Evolutionary conservation across 495 filamentous ascomycete species (phyloP).

Genomic region (Cudoniella acicularis): DNA sequence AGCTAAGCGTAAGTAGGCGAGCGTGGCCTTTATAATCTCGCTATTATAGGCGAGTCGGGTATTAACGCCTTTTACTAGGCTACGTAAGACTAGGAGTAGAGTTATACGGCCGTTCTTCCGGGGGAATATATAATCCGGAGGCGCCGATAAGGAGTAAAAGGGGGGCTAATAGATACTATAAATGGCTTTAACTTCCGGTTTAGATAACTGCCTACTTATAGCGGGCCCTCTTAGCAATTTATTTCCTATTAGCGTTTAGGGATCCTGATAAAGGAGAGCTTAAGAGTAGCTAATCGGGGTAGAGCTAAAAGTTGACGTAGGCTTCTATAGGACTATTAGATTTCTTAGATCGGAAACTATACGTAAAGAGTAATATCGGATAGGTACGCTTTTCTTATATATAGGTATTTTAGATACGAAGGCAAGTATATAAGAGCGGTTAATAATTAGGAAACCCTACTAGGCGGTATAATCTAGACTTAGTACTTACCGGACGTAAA

Average conservation of each 20-base stretch:
- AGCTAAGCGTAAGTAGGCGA: not conserved
- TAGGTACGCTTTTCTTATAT: not conserved
- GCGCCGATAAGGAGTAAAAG: not conserved
- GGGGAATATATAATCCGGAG: not conserved
- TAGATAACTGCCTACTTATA: not conserved
- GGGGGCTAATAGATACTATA: not conserved
- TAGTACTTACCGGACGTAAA: not conserved
- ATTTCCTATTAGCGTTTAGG: not conserved
- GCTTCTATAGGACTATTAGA: not conserved
- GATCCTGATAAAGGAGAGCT: not conserved
- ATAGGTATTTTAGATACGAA: not conserved
- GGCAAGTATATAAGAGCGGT: not conserved
- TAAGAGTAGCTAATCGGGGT: not conserved
- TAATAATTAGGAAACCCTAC: not conserved
- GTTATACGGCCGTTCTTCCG: not conserved
- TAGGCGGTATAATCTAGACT: not conserved
- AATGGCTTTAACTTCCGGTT: not conserved
- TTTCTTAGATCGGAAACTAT: not conserved
- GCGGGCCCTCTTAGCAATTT: not conserved
- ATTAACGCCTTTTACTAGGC: not conserved
- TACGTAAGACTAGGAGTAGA: not conserved
- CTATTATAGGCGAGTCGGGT: not conserved
- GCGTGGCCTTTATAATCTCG: conserved; percentile 1
- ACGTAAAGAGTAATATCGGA: not conserved
- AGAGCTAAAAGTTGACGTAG: not conserved